A percentile compares a stretch with the other conserved stretches of the same genome.
Conservation (phyloP, 345 rosid genomes). For the Eucalyptus decipiens region DNA sequence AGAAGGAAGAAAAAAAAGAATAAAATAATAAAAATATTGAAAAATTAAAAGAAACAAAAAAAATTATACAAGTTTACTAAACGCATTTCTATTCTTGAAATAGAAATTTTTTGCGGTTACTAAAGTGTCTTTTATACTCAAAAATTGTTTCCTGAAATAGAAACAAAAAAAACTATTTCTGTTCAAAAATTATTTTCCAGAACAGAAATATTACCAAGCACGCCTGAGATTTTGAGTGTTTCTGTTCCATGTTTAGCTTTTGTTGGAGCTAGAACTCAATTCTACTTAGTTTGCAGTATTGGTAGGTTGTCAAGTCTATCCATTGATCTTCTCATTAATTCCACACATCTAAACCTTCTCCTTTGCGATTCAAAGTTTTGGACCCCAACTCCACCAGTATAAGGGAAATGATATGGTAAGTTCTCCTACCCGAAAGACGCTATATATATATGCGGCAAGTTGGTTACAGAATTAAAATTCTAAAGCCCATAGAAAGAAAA, state of each 20-base stretch:
- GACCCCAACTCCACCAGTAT: neutral
- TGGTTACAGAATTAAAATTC: neutral
- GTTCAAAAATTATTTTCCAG: accelerated
- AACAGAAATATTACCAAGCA: accelerated
- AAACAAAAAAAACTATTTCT: too few relatives aligned
- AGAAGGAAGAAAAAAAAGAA: accelerated
- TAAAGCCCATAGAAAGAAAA: neutral
- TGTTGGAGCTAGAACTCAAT: neutral
- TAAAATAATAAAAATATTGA: too few relatives aligned
- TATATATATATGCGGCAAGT: too few relatives aligned
- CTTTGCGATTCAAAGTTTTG: neutral
- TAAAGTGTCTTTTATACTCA: accelerated
- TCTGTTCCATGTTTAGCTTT: neutral
- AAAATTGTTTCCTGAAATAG: accelerated
- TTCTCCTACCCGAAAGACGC: neutral
- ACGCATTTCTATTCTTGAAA: accelerated
- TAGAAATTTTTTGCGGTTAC: accelerated
- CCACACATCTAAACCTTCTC: neutral
- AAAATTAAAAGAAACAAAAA: too few relatives aligned
- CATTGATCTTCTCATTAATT: neutral
- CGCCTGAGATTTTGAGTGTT: neutral
- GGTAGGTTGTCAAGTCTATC: neutral
- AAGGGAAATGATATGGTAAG: neutral
- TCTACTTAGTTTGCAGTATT: neutral
- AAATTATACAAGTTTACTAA: accelerated